Evolutionary conservation across 192 early-diverging fungal species (phyloP).

Genomic region (Coemansia sp.): DNA sequence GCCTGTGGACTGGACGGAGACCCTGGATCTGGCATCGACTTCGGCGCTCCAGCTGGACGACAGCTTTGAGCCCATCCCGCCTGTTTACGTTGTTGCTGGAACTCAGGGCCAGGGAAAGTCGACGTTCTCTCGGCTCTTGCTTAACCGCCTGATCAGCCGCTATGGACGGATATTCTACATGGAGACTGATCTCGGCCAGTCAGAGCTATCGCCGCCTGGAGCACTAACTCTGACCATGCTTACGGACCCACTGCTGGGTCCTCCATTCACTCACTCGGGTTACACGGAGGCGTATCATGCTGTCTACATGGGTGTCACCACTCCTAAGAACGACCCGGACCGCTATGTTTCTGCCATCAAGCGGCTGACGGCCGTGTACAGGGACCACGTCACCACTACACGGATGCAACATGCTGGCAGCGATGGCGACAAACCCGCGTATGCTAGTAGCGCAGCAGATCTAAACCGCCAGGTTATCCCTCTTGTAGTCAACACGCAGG

Average conservation of each 20-base stretch:
- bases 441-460: constrained; percentile 17
- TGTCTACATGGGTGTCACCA: constrained; percentile 75
- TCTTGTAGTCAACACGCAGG: constrained; percentile 94
- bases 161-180: constrained; percentile 78
- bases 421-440: constrained; percentile 6
- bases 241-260: constrained; percentile 72
- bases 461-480: constrained; percentile 62
- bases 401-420: constrained; percentile 10
- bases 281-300: constrained; percentile 64
- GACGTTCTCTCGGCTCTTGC: constrained; percentile 75
- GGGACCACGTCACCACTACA: constrained; percentile 37
- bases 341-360: constrained; percentile 73
- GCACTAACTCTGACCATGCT: constrained; percentile 80
- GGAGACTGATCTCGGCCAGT: constrained; percentile 93
- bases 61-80: constrained; percentile 40
- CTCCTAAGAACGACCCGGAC: constrained; percentile 82
- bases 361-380: constrained; percentile 66
- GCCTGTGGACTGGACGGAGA: constrained; percentile 42
- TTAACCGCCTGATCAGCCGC: constrained; percentile 77
- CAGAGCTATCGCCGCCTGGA: constrained; percentile 85
- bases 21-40: constrained; percentile 29
- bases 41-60: constrained; percentile 36
- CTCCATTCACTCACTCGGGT: constrained; percentile 78
- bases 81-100: constrained; percentile 73
- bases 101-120: constrained; percentile 89